These are phyloP conservation scores for Tephrocybe rancida DNA, from an alignment of 768 basidiomycete genomes.

Conservation along the genomic window DNA sequence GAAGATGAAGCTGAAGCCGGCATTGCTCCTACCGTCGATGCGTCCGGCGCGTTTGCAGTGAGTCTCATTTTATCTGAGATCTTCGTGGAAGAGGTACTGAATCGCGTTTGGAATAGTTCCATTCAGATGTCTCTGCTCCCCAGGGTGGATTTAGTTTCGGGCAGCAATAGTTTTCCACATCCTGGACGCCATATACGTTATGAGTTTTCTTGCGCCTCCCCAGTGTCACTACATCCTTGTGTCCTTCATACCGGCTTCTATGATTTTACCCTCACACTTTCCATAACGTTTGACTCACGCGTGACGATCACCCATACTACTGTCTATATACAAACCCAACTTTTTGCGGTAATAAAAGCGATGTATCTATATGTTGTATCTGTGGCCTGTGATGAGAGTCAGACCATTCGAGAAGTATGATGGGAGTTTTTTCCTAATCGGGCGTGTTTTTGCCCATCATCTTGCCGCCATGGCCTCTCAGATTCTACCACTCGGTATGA, in stretches of 20 bases:
- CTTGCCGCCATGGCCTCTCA: conserved; percentile 78
- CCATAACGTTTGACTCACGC: conserved; percentile 5
- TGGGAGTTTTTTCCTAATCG: not conserved
- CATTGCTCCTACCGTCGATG: conserved; percentile 77
- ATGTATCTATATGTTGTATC: not conserved
- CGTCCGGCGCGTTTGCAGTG: conserved; percentile 75
- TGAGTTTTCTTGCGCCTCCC: conserved; percentile 8
- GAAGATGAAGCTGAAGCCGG: conserved; percentile 92
- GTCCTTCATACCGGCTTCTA: conserved; percentile 8
- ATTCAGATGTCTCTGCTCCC: conserved; percentile 83
- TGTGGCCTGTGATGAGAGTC: not conserved
- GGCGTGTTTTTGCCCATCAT: not conserved
- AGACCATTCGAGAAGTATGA: not conserved
- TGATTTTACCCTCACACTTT: conserved; percentile 15
- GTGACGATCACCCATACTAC: conserved; percentile 6
- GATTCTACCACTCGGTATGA: conserved; percentile 86
- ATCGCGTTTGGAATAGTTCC: conserved; percentile 57
- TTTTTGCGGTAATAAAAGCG: not conserved
- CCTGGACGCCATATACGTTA: not conserved
- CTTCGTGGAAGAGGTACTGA: conserved; percentile 8
- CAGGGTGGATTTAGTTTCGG: conserved; percentile 97
- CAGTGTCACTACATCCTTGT: not conserved
- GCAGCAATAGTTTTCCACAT: conserved; percentile 43
- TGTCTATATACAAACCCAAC: conserved; percentile 1
- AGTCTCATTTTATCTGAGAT: conserved; percentile 26